A percentile compares a stretch with the other conserved stretches of the same genome.
Evolutionary conservation across 2,329 filamentous ascomycete species (phyloP).

Genomic region (Fusarium odoratissimum): DNA sequence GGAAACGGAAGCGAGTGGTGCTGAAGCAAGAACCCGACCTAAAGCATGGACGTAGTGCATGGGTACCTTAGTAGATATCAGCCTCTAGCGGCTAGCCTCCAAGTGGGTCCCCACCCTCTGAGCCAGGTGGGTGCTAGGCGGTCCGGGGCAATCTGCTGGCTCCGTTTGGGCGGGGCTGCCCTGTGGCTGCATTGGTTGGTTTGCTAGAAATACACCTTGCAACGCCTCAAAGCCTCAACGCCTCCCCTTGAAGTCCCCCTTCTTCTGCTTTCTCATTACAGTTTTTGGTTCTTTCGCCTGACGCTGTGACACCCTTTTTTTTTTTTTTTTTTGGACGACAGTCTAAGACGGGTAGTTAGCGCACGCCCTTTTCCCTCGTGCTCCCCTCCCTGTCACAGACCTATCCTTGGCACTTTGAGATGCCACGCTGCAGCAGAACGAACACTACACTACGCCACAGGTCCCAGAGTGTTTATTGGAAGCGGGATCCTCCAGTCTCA

Average conservation of each 20-base stretch:
- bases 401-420: conserved; percentile 12
- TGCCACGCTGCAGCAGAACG: conserved; percentile 10
- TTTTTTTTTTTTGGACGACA: neutral
- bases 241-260: neutral
- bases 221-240: neutral
- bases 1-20: conserved; percentile 33
- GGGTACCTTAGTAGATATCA: conserved; percentile 20
- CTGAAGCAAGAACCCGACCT: conserved; percentile 23
- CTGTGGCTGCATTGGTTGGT: neutral
- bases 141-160: conserved; percentile 8
- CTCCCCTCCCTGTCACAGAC: conserved; percentile 3
- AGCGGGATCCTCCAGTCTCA: neutral
- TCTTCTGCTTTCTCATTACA: neutral
- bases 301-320: conserved; percentile 10
- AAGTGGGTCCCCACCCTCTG: neutral
- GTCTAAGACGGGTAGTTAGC: conserved; percentile 1
- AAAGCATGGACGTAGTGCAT: conserved; percentile 21
- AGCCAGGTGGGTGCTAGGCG: neutral
- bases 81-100: conserved; percentile 1
- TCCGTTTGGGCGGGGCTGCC: conserved; percentile 1
- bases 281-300: conserved; percentile 8
- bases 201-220: neutral
- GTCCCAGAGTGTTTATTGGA: conserved; percentile 11
- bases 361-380: conserved; percentile 19
- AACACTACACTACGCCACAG: neutral